Evolutionary conservation across 2,329 filamentous ascomycete genomes (phyloP).

Genomic region (Graphilbum ipis-grandicollis): DNA sequence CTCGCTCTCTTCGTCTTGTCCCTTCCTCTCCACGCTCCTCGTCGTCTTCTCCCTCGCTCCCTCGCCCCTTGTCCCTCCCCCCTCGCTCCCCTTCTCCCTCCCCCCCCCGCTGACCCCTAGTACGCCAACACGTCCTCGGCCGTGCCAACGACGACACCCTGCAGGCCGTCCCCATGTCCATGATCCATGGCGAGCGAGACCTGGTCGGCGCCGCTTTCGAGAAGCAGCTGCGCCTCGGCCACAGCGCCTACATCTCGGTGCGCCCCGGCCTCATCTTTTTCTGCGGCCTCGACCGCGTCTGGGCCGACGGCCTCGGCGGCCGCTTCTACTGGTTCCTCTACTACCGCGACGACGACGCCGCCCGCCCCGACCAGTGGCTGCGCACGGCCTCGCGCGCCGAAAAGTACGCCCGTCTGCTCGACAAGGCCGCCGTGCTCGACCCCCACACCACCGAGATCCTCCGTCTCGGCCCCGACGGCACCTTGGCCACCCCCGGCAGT

Average conservation of each 20-base stretch:
- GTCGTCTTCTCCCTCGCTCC: too few relatives aligned
- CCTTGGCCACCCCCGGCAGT: too few relatives aligned
- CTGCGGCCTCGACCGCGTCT: slow-evolving; percentile 11
- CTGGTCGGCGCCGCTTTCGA: slow-evolving; percentile 13
- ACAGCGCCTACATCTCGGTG: slow-evolving; percentile 14
- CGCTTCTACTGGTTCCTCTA: slow-evolving; percentile 14
- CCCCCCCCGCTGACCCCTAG: slow-evolving; percentile 6
- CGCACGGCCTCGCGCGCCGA: slow-evolving; percentile 6
- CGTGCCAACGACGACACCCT: slow-evolving; percentile 12
- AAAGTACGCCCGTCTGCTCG: slow-evolving; percentile 3
- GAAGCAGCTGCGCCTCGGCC: slow-evolving; percentile 15
- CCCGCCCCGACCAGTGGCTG: slow-evolving; percentile 17
- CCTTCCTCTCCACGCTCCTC: slow-evolving; percentile 8
- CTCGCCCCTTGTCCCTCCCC: too few relatives aligned
- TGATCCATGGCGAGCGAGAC: slow-evolving; percentile 13
- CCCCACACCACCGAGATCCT: slow-evolving; percentile 9
- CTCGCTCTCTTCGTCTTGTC: slow-evolving; percentile 7
- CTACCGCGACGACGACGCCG: slow-evolving; percentile 8
- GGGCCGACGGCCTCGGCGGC: slow-evolving; percentile 8
- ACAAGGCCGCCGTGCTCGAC: slow-evolving; percentile 1
- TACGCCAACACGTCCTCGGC: slow-evolving; percentile 15
- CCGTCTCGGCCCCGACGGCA: too few relatives aligned
- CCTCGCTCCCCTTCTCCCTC: too few relatives aligned
- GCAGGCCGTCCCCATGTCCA: slow-evolving; percentile 11
- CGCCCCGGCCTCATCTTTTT: slow-evolving; percentile 9